Base-by-base conservation (phyloP, 768 basidiomycete genomes). In the Kwoniella newhampshirensis region DNA sequence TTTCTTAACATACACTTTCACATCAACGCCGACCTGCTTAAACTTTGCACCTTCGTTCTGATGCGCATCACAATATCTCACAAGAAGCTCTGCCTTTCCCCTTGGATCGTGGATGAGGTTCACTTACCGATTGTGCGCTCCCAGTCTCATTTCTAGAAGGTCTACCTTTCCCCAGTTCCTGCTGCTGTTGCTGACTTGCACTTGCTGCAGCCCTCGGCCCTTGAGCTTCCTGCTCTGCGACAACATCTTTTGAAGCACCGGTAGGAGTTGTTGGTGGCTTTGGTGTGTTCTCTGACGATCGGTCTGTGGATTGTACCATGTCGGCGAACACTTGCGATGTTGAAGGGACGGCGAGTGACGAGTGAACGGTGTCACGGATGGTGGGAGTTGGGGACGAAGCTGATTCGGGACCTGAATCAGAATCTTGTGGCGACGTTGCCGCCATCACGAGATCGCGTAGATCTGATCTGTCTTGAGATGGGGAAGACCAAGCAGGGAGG, bases 371-470 rank as follows among this genome's bases (percentile, higher is more conserved):
- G 18, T 59, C 41, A 18, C 67, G 47, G 18, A 68, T 57, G 7
- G 67, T 68, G 11, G 60, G 60, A 1, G 67, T 63, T 12, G 67
- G 63, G 8, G 67, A 68, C 8, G 67, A 62, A 6, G 54, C 41
- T 45, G 56, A 51, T 27, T 51, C 32, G 18, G 43, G 21, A 28
- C 41, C 45, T 43, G 55, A 57, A 20, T 49, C 21, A 13, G 54
- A 32, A 9, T 46, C 28, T 44, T 23, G 15, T n/a, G n/a, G n/a
- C n/a, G n/a, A n/a, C n/a, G n/a, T n/a, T n/a, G n/a, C n/a, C n/a
- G n/a, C n/a, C n/a, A n/a, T n/a, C n/a, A n/a, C n/a, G n/a, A n/a
- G n/a, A n/a, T n/a, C n/a, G n/a, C n/a, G n/a, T n/a, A n/a, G n/a
- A n/a, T n/a, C n/a, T n/a, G n/a, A n/a, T n/a, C n/a, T n/a, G n/a